These are phyloP conservation scores for Zalaria obscura DNA, from an alignment of 2,329 filamentous ascomycete species.

Conservation along the genomic window DNA sequence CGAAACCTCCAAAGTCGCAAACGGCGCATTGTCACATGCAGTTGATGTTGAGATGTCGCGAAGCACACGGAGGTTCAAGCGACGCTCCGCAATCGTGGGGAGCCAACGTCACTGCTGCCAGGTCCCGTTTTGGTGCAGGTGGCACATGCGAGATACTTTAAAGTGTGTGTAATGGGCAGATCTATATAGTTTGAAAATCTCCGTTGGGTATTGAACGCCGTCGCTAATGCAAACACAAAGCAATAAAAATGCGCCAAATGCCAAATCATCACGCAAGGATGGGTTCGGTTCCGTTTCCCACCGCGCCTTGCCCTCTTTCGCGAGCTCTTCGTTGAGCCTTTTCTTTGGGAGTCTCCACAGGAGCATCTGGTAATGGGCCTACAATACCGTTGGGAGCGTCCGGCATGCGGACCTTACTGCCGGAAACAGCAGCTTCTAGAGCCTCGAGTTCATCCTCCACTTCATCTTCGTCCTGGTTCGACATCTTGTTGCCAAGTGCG, in stretches of 20 bases:
- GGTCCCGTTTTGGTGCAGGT: too few relatives aligned
- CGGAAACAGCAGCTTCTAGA: conserved; percentile 51
- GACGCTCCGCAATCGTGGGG: too few relatives aligned
- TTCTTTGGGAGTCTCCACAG: conserved; percentile 14
- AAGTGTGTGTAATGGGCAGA: too few relatives aligned
- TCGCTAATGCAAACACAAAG: not conserved
- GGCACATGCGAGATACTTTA: too few relatives aligned
- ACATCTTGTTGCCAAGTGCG: conserved; percentile 76
- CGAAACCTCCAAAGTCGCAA: not conserved
- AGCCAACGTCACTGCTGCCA: too few relatives aligned
- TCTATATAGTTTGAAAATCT: too few relatives aligned
- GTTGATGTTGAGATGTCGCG: not conserved
- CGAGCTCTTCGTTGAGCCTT: conserved; percentile 13
- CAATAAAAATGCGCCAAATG: not conserved
- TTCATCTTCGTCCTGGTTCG: conserved; percentile 91
- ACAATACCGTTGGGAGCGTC: conserved; percentile 18
- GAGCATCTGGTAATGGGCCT: conserved; percentile 17
- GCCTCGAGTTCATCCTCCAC: conserved; percentile 89
- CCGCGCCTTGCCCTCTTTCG: conserved; percentile 9
- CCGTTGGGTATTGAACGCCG: conserved; percentile 3
- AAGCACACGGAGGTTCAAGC: too few relatives aligned
- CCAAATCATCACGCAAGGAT: conserved; percentile 4
- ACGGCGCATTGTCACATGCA: not conserved
- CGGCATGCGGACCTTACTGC: conserved; percentile 12
- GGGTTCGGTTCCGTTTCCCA: conserved; percentile 1